These are phyloP conservation scores for Ogataea siamensis DNA, from an alignment of 805 yeast species.

Conservation along the genomic window DNA sequence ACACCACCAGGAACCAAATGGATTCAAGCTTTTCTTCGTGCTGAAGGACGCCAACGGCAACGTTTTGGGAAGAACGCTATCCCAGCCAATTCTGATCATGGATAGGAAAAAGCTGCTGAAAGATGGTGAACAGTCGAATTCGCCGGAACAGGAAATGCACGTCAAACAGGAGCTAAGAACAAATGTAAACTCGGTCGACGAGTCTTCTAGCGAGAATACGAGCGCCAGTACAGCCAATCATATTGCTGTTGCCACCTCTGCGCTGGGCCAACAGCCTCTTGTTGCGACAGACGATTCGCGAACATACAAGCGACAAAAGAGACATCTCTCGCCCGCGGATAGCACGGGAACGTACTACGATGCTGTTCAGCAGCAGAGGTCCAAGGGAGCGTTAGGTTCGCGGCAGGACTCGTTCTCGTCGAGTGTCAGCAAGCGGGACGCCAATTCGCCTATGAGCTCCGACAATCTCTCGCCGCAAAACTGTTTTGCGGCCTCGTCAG, in stretches of 20 bases:
- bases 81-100: conserved; percentile 84
- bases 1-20: conserved; percentile 86
- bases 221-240: conserved; percentile 20
- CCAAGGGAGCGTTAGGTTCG: conserved; percentile 12
- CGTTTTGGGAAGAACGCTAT: conserved; percentile 67
- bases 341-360: conserved; percentile 26
- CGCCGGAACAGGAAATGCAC: conserved; percentile 10
- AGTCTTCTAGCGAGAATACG: conserved; percentile 33
- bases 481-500: conserved; percentile 29
- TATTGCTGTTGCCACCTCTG: conserved; percentile 8
- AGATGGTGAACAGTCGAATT: conserved; percentile 34
- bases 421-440: conserved; percentile 26
- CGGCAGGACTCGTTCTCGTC: conserved; percentile 24
- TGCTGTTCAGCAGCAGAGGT: conserved; percentile 27
- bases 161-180: conserved; percentile 19
- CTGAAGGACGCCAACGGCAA: conserved; percentile 59
- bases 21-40: conserved; percentile 72
- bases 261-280: conserved; percentile 7
- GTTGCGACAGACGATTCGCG: conserved; percentile 13
- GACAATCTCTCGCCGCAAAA: conserved; percentile 35
- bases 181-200: conserved; percentile 32
- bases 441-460: conserved; percentile 32
- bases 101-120: conserved; percentile 77
- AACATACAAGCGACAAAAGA: conserved; percentile 32
- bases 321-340: conserved; percentile 33